phyloP scores from a whole-genome alignment of 805 yeast genomes.

The Saturnispora zaruensis region DNA sequence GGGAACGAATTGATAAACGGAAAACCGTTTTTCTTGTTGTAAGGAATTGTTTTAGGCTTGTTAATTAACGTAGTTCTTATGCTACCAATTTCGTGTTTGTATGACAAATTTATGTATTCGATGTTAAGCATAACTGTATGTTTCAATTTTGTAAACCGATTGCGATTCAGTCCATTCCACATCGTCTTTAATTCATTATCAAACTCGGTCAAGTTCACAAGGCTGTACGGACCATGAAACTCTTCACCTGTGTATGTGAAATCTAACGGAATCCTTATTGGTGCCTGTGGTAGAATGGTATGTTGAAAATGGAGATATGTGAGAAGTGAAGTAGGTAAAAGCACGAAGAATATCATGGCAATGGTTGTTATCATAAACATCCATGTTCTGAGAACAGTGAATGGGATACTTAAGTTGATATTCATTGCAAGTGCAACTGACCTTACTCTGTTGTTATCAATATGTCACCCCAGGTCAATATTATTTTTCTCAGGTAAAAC shows the following conservation, averaged over 20 bases:
- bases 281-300: slow-evolving; percentile 9
- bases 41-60: not conserved
- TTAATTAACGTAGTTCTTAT: not conserved
- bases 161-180: slow-evolving; percentile 11
- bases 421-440: not conserved
- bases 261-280: slow-evolving; percentile 9
- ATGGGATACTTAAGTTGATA: slow-evolving; percentile 3
- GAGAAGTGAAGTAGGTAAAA: slow-evolving; percentile 12
- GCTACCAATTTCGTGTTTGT: slow-evolving; percentile 9
- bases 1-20: slow-evolving; percentile 1
- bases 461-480: not conserved
- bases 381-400: slow-evolving; percentile 8
- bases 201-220: slow-evolving; percentile 5
- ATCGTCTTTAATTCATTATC: slow-evolving; percentile 2
- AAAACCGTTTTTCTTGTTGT: not conserved
- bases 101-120: slow-evolving; percentile 10
- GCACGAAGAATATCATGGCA: slow-evolving; percentile 6
- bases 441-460: not conserved
- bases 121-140: slow-evolving; percentile 11
- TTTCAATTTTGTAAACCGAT: slow-evolving; percentile 11
- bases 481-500: no score
- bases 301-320: slow-evolving; percentile 11
- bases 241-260: slow-evolving; percentile 9
- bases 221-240: slow-evolving; percentile 10
- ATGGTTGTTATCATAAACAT: slow-evolving; percentile 5